These are phyloP conservation scores for Trichophyton simii DNA, from an alignment of 2,329 filamentous ascomycete species.

Conservation along the genomic window DNA sequence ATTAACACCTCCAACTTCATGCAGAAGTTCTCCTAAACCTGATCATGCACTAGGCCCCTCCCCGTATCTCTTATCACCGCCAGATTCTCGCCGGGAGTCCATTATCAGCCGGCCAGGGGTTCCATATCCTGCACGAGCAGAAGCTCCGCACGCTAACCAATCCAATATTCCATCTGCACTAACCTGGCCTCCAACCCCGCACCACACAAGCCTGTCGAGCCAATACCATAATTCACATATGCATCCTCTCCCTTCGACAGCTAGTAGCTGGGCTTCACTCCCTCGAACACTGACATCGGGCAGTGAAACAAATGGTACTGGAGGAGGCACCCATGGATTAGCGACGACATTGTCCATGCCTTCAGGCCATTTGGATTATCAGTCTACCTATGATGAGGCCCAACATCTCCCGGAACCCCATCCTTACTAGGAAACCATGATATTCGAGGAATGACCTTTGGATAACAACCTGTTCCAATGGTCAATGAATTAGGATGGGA, in stretches of 20 bases:
- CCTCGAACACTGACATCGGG: constrained; percentile 8
- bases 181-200: constrained; percentile 12
- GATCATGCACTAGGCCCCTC: constrained; percentile 22
- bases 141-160: constrained; percentile 6
- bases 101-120: constrained; percentile 19
- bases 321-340: not conserved
- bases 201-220: constrained; percentile 10
- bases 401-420: constrained; percentile 11
- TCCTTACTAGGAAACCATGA: constrained; percentile 5
- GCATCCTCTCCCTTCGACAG: constrained; percentile 19
- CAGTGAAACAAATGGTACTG: not conserved
- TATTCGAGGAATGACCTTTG: not conserved
- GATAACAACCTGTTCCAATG: not conserved
- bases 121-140: constrained; percentile 9
- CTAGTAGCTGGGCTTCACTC: constrained; percentile 9
- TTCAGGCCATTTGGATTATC: constrained; percentile 22
- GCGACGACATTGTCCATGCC: constrained; percentile 6
- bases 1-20: constrained; percentile 30
- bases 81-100: constrained; percentile 26
- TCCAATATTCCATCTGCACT: constrained; percentile 3
- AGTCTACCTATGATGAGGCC: constrained; percentile 12
- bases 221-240: constrained; percentile 18
- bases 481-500: not conserved
- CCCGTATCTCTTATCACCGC: constrained; percentile 27
- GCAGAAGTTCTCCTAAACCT: constrained; percentile 27